Percentiles rank a stretch among this genome's conserved stretches.
phyloP scores from a whole-genome alignment of 345 rosid genomes.

The Trapa incisa region DNA sequence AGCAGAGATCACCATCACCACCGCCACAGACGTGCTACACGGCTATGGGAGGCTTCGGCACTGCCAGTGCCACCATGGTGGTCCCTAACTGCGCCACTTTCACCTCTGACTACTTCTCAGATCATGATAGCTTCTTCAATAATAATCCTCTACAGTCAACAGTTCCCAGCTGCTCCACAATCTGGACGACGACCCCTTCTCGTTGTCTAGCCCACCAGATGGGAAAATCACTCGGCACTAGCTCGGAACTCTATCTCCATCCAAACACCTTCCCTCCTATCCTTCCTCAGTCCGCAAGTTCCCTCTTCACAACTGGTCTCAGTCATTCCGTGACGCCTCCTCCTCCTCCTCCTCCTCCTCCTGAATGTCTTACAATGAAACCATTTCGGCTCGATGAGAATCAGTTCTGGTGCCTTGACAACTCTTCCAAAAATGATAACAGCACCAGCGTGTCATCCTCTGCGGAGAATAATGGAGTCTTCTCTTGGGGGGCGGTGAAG shows the following conservation, averaged over 20 bases:
- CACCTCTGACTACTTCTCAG: conserved; percentile 6
- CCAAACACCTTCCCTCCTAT: conserved; percentile 2
- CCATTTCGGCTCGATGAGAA: not conserved
- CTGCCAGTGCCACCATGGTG: not conserved
- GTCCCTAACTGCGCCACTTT: not conserved
- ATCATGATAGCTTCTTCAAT: not conserved
- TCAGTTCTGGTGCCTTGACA: conserved; percentile 3
- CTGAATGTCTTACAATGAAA: not conserved
- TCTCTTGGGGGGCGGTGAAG: conserved; percentile 9
- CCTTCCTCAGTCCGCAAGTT: conserved; percentile 1
- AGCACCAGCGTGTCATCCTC: not conserved
- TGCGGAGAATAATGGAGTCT: conserved; percentile 5
- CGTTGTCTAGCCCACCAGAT: conserved; percentile 9
- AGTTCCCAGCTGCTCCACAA: not conserved
- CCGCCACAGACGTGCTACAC: not conserved
- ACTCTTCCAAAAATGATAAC: not conserved
- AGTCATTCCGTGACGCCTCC: not conserved
- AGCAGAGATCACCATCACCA: conserved; percentile 4
- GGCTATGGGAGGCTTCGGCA: not conserved
- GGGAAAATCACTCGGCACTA: conserved; percentile 4
- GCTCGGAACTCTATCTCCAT: conserved; percentile 10
- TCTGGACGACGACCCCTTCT: conserved; percentile 1
- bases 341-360: not conserved
- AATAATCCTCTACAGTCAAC: conserved; percentile 3
- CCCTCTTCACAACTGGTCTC: conserved; percentile 6